A percentile compares a stretch with the other conserved stretches of the same genome.
Conservation (phyloP, 2,329 filamentous ascomycete species). For the Beauveria asiatica region DNA sequence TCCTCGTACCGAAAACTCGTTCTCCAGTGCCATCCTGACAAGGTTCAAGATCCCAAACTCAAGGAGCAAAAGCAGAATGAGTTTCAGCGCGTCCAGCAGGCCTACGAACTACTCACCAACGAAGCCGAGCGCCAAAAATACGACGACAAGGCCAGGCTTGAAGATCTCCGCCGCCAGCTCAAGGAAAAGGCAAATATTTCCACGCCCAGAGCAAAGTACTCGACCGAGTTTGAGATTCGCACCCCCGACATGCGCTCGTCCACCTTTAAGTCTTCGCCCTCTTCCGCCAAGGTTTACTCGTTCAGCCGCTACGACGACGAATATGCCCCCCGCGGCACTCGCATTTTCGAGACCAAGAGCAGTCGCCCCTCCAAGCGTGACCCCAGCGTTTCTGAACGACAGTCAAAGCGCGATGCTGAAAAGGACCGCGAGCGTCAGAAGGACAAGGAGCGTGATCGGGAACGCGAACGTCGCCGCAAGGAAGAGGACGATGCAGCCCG, state of each 20-base stretch:
- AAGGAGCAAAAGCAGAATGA: conserved; percentile 75
- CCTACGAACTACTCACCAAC: conserved; percentile 84
- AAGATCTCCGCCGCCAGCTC: conserved; percentile 52
- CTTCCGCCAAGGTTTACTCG: conserved; percentile 26
- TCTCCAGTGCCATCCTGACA: conserved; percentile 85
- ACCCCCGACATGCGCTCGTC: conserved; percentile 41
- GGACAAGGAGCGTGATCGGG: conserved; percentile 22
- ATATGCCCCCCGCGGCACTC: conserved; percentile 24
- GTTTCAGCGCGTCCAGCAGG: conserved; percentile 87
- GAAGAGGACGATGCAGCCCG: conserved; percentile 9
- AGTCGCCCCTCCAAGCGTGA: conserved; percentile 35
- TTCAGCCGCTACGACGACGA: conserved; percentile 39
- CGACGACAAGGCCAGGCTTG: conserved; percentile 64
- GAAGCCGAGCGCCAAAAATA: conserved; percentile 65
- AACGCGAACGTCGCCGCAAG: conserved; percentile 1
- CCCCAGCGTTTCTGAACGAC: conserved; percentile 38
- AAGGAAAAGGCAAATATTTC: conserved; percentile 35
- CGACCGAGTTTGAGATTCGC: conserved; percentile 37
- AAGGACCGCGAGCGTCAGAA: conserved; percentile 25
- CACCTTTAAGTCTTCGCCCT: conserved; percentile 30
- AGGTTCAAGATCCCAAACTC: conserved; percentile 67
- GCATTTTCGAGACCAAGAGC: conserved; percentile 34
- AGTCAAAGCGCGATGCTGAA: conserved; percentile 35
- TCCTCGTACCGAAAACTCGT: conserved; percentile 77
- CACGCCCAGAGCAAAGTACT: conserved; percentile 28